phyloP scores from a whole-genome alignment of 805 yeast genomes.

The Yamadazyma akitaensis region DNA sequence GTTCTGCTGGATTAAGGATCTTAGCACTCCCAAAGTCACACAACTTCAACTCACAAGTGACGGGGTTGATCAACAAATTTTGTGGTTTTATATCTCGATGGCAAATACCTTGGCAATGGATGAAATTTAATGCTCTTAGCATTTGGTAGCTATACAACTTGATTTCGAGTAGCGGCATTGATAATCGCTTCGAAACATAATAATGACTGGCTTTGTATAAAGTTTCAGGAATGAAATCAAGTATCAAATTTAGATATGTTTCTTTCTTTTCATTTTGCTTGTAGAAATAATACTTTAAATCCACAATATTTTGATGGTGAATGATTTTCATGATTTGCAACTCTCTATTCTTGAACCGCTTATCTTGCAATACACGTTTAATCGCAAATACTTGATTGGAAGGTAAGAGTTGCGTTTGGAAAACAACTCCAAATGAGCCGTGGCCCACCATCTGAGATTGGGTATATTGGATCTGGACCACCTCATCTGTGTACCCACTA shows the following conservation, averaged over 20 bases:
- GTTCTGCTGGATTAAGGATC: slow-evolving; percentile 82
- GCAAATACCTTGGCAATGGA: slow-evolving; percentile 77
- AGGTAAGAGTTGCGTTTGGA: slow-evolving; percentile 75
- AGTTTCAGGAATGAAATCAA: slow-evolving; percentile 96
- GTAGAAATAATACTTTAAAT: slow-evolving; percentile 82
- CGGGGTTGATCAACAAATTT: slow-evolving; percentile 82
- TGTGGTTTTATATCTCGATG: slow-evolving; percentile 94
- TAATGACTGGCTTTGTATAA: slow-evolving; percentile 86
- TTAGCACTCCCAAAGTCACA: slow-evolving; percentile 98
- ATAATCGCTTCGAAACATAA: slow-evolving; percentile 64
- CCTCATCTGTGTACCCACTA: slow-evolving; percentile 68
- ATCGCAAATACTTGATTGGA: slow-evolving; percentile 83
- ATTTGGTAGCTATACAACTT: slow-evolving; percentile 80
- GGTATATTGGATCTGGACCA: slow-evolving; percentile 64
- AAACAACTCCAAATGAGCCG: slow-evolving; percentile 99
- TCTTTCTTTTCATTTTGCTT: slow-evolving; percentile 70
- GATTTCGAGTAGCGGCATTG: slow-evolving; percentile 88
- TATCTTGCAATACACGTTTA: slow-evolving; percentile 94
- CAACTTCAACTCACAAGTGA: slow-evolving; percentile 76
- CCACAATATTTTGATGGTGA: slow-evolving; percentile 83
- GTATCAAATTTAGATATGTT: slow-evolving; percentile 80
- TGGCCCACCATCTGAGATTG: slow-evolving; percentile 93
- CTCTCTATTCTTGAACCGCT: slow-evolving; percentile 90
- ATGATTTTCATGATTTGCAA: slow-evolving; percentile 91
- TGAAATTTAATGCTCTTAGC: slow-evolving; percentile 72